Conservation (phyloP, 2,329 filamentous ascomycete genomes). For the Neonectria magnoliae region DNA sequence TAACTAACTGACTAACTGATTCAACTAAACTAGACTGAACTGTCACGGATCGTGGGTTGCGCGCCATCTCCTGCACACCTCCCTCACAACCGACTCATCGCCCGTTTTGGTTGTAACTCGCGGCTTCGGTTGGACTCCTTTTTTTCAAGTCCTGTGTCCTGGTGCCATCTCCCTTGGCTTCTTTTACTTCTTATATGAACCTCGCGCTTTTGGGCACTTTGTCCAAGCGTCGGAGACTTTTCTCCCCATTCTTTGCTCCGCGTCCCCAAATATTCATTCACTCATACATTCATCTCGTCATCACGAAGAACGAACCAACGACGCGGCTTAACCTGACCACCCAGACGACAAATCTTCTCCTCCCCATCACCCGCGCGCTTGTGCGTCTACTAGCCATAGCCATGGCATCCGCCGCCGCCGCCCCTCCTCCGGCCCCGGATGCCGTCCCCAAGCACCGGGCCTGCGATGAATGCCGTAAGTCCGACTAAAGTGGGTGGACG, state of each 20-base stretch:
- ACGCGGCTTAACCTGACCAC: conserved; percentile 1
- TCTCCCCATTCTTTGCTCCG: conserved; percentile 7
- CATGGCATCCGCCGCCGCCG: conserved; percentile 38
- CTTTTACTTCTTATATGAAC: conserved; percentile 23
- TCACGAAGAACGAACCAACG: background rate
- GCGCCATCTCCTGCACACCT: conserved; percentile 1
- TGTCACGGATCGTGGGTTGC: conserved; percentile 12
- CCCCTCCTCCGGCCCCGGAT: conserved; percentile 15
- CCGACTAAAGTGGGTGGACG: background rate
- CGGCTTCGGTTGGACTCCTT: background rate
- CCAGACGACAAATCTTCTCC: background rate
- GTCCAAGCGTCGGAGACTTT: conserved; percentile 22
- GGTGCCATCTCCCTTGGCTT: background rate
- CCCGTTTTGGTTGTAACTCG: conserved; percentile 16
- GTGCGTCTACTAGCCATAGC: background rate
- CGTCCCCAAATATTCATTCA: background rate
- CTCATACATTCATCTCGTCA: background rate
- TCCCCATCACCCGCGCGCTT: background rate
- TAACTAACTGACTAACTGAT: background rate
- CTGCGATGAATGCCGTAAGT: conserved; percentile 75
- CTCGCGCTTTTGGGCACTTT: conserved; percentile 12
- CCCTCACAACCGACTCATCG: background rate
- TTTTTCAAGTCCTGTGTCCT: background rate
- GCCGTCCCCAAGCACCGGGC: conserved; percentile 64
- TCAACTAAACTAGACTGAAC: too few relatives aligned